Evolutionary conservation across 2,329 filamentous ascomycete species (phyloP), one percentile per base, ranked within the genome.

Genomic region (Colletotrichum horii): DNA sequence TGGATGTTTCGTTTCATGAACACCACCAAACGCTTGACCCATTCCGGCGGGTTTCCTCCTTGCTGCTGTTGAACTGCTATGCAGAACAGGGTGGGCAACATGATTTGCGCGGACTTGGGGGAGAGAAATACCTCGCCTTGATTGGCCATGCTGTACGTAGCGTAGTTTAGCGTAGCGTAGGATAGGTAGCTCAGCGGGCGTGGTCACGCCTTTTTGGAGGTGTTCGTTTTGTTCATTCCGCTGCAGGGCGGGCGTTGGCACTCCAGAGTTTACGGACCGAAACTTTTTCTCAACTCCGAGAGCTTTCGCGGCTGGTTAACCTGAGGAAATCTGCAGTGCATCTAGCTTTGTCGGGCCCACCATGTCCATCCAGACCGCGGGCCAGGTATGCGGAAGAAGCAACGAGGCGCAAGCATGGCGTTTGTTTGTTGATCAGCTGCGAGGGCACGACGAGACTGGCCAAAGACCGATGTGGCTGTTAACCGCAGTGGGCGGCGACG

Each of bases 1-100:
- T 73, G 73, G 22, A 34, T 73, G 70, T 75, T 72, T 75, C 70
- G 70, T 75, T 75, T 73, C 73, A 75, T 64, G 34, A 75, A 26
- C 70, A 65, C 24, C 62, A 55, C 55, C 32, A 19, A 64, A 65
- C 73, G 70, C 73, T 73, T 73, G 48, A 24, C 73, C 70, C 16
- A n/a, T 73, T 75, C 36, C 70, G 70, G 70, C 43, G 34, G 26
- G 9, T 62, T 61, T 22, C 15, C 43, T 52, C 43, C 32, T 71
- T 36, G 16, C 19, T 71, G 62, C 73, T 68, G 64, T 48, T 75
- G 64, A 75, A 32, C 56, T 68, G 73, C 11, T 73, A 68, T 75
- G 70, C 36, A 24, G 26, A 11, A 38, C 32, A 26, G 43, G 26
- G 60, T 64, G 56, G 64, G n/a, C 43, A 75, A 55, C 60, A 61